Percentiles rank a stretch among this genome's conserved stretches.
Evolutionary conservation across 1,284 basidiomycete genomes (phyloP).

Genomic region (Boletus austroedulis): DNA sequence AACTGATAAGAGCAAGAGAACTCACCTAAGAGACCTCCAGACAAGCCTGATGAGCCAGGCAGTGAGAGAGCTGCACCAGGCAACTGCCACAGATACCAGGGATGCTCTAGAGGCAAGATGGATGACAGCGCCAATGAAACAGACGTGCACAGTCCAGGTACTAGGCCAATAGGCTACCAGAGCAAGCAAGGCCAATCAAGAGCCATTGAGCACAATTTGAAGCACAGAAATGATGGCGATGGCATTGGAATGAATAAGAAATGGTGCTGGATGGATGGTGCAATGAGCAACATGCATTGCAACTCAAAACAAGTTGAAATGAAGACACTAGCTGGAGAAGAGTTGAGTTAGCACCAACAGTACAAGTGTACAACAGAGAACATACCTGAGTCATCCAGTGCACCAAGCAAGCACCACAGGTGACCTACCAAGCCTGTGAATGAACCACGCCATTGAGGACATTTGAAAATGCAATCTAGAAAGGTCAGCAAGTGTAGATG

Average conservation of each 20-base stretch:
- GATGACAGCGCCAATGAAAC: neutral
- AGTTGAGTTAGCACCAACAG: neutral
- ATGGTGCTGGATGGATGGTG: neutral
- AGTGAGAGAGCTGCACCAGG: neutral
- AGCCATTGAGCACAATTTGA: neutral
- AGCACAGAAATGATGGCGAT: neutral
- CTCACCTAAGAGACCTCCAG: no score
- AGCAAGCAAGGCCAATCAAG: neutral
- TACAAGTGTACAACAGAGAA: neutral
- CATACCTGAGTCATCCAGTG: no score
- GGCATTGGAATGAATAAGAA: neutral
- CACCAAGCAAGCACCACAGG: no score
- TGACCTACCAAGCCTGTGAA: no score
- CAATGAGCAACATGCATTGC: neutral
- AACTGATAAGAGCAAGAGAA: no score
- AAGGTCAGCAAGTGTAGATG: no score
- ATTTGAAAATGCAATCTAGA: no score
- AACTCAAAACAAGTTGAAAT: neutral
- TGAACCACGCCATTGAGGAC: no score
- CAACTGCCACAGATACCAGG: neutral
- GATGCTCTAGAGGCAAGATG: neutral
- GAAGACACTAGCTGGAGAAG: neutral
- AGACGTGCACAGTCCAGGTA: no score
- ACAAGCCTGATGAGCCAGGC: no score
- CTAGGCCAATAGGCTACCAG: neutral